Base-by-base conservation (phyloP, 2,329 filamentous ascomycete genomes). In the Cytospora mali region DNA sequence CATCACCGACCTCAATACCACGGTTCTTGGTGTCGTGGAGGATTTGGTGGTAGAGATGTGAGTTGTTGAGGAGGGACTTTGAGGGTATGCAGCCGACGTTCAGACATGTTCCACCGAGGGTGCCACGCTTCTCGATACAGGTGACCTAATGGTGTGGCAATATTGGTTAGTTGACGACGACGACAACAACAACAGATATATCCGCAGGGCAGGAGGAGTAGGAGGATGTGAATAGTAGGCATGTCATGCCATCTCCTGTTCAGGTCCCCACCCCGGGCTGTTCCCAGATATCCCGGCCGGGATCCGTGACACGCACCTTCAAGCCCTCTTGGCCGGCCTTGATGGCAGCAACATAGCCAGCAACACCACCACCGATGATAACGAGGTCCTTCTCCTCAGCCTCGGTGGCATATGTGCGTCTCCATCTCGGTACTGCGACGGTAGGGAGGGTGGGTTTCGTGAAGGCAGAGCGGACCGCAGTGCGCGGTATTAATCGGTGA, bases 21-120 rank as follows among this genome's bases (percentile, higher is more conserved):
- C 95, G 92, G 80, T 91, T 88, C 82, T 97, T 97, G 69, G 93
- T 94, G 83, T 99, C 95, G 82, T 99, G 94, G 66, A 96, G 87
- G 74, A 97, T 90, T 80, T 93, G 90, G 83, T 98, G 94, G 84
- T 98, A 98, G 66, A 98, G 86, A 79, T 97, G 93, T 72, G 95
- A 97, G 85, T 98, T 98, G 88, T 98, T 99, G 78, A 99, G 91
- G 71, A 99, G 92, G 67, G 95, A 97, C 82, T 99, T 99, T 69
- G 95, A 99, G 69, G 95, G 95, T 76, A 99, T 99, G 82, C 95
- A 99, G 81, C 95, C 95, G 74, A 99, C 95, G 78, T 99, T 99
- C 74, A 99, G 83, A 84, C 95, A 99, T 73, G 95, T 99, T 76
- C 95, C 95, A 73, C 95, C 95, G 72, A 99, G 88, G 65, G 87